phyloP scores from a whole-genome alignment of 345 rosid species.

The Lepidium sativum region DNA sequence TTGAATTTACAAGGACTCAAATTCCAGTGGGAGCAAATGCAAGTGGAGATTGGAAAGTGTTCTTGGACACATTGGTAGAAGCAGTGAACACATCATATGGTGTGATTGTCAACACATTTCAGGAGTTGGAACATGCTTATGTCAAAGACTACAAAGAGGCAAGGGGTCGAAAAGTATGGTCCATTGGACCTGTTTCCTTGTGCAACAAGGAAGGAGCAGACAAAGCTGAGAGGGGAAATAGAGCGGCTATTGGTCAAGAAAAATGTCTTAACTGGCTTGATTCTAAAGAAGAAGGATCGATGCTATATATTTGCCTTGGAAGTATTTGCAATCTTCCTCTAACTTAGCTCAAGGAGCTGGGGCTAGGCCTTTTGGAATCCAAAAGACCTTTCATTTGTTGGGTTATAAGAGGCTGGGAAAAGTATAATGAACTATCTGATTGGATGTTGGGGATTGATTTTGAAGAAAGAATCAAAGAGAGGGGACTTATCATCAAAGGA shows the following conservation, averaged over 20 bases:
- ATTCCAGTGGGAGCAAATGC: not conserved
- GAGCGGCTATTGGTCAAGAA: not conserved
- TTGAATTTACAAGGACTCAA: conserved; percentile 37
- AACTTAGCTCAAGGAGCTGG: conserved; percentile 34
- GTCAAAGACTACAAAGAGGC: conserved; percentile 24
- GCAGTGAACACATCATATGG: conserved; percentile 29
- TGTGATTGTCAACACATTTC: conserved; percentile 34
- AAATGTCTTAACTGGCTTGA: conserved; percentile 40
- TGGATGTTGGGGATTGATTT: conserved; percentile 24
- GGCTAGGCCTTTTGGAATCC: conserved; percentile 39
- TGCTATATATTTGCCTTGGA: conserved; percentile 46
- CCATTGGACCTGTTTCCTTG: conserved; percentile 40
- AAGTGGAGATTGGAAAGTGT: conserved; percentile 1
- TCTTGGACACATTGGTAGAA: conserved; percentile 1
- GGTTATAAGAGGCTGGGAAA: conserved; percentile 39
- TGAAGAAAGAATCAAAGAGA: conserved; percentile 9
- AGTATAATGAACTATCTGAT: conserved; percentile 16
- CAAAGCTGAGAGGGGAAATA: conserved; percentile 38
- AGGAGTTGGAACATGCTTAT: conserved; percentile 32
- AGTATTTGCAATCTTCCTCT: conserved; percentile 23
- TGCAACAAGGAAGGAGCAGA: conserved; percentile 23
- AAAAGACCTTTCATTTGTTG: conserved; percentile 46
- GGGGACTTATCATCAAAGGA: conserved; percentile 21
- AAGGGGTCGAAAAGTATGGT: conserved; percentile 32
- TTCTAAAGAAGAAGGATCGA: conserved; percentile 15